Conservation (phyloP, 2,329 filamentous ascomycete genomes). For the Colletotrichum kahawae region DNA sequence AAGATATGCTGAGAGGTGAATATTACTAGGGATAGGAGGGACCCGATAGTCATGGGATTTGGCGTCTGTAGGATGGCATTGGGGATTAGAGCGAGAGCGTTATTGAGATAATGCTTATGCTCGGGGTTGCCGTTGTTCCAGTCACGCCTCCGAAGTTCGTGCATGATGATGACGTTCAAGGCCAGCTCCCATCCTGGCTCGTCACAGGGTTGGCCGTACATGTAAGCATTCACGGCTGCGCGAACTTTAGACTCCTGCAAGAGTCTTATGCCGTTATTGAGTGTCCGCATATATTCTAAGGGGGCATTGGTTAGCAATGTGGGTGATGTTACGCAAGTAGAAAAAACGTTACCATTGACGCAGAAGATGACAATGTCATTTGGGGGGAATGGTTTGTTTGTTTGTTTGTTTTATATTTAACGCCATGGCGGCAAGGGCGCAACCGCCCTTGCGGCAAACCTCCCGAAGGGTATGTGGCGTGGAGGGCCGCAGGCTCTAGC, state of each 20-base stretch:
- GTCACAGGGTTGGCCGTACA: neutral
- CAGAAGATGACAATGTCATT: neutral
- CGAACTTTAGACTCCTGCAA: neutral
- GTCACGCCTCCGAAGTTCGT: neutral
- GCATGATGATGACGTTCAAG: neutral
- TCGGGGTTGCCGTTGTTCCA: neutral
- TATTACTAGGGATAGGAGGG: neutral
- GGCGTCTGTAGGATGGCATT: neutral
- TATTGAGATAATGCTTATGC: neutral
- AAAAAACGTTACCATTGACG: neutral
- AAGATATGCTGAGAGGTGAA: rapidly evolving
- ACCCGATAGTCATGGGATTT: neutral
- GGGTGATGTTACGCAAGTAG: rapidly evolving
- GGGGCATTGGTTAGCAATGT: too few relatives aligned
- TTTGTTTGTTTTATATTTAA: too few relatives aligned
- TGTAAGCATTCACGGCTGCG: neutral
- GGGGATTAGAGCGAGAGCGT: neutral
- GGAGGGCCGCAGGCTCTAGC: too few relatives aligned
- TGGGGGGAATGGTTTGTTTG: too few relatives aligned
- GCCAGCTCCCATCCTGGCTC: neutral
- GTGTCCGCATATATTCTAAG: neutral
- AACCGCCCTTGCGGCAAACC: too few relatives aligned
- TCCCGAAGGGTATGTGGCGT: too few relatives aligned
- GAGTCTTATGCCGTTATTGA: neutral
- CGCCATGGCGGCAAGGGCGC: too few relatives aligned